Conservation (phyloP, 179 eudicot genomes). For the Silene noctiflora region DNA sequence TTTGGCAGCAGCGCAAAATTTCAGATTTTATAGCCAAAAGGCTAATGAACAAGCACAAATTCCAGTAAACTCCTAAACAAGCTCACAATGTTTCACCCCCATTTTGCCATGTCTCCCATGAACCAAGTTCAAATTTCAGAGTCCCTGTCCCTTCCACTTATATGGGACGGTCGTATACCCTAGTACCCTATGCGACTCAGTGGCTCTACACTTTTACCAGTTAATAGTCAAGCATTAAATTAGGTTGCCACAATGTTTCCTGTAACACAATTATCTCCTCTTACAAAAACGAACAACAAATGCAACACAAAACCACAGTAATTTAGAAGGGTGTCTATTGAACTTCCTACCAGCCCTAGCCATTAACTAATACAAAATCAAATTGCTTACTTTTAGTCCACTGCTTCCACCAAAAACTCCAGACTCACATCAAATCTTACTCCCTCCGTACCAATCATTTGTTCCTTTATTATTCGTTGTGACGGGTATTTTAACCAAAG, state of each 20-base stretch:
- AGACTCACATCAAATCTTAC: no score
- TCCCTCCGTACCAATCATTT: no score
- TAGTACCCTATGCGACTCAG: not conserved
- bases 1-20: not conserved
- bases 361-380: not conserved
- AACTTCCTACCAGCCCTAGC: not conserved
- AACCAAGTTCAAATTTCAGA: no score
- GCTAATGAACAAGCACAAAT: not conserved
- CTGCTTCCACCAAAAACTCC: no score
- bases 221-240: not conserved
- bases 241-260: constrained; percentile 6
- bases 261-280: not conserved
- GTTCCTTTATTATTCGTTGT: no score
- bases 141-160: not conserved
- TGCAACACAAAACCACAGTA: not conserved
- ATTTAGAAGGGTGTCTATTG: no score
- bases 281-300: not conserved
- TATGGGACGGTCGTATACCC: not conserved
- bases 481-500: no score
- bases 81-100: no score
- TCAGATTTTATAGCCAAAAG: not conserved
- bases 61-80: not conserved
- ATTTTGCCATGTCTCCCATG: not conserved
- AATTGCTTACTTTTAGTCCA: not conserved
- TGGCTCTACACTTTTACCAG: not conserved